A percentile compares a stretch with the other conserved stretches of the same genome.
phyloP scores from a whole-genome alignment of 2,329 filamentous ascomycete species.

The Beauveria bassiana region DNA sequence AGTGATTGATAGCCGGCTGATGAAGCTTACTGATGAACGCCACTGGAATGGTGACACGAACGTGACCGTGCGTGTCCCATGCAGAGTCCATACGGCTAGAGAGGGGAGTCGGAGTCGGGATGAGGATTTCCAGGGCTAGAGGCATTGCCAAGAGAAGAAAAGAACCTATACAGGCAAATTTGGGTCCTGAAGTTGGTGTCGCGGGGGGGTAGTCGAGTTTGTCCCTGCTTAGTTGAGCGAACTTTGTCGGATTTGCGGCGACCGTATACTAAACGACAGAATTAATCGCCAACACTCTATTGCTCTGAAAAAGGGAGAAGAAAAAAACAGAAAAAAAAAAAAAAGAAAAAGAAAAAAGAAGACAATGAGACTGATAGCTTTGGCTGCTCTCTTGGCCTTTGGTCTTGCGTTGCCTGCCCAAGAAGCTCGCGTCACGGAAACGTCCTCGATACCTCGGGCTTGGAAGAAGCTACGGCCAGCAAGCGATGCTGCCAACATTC shows the following conservation, averaged over 20 bases:
- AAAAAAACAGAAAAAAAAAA: too few species aligned
- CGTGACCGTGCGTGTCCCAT: neutral
- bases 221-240: too few species aligned
- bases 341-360: neutral
- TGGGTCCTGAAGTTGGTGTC: too few species aligned
- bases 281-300: too few species aligned
- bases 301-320: too few species aligned
- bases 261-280: neutral
- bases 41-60: neutral
- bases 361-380: neutral
- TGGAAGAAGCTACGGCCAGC: slow-evolving; percentile 1
- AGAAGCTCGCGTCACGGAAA: neutral
- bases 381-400: neutral
- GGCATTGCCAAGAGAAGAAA: too few species aligned
- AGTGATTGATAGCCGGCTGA: neutral
- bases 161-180: too few species aligned
- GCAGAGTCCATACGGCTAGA: neutral
- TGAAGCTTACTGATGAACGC: neutral
- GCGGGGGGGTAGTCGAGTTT: too few species aligned
- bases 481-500: neutral
- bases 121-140: too few species aligned
- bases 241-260: neutral
- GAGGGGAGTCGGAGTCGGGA: neutral
- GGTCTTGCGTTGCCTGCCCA: neutral
- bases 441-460: neutral